phyloP scores from a whole-genome alignment of 1,284 basidiomycete genomes.

The Apiotrichum veenhuisii region DNA sequence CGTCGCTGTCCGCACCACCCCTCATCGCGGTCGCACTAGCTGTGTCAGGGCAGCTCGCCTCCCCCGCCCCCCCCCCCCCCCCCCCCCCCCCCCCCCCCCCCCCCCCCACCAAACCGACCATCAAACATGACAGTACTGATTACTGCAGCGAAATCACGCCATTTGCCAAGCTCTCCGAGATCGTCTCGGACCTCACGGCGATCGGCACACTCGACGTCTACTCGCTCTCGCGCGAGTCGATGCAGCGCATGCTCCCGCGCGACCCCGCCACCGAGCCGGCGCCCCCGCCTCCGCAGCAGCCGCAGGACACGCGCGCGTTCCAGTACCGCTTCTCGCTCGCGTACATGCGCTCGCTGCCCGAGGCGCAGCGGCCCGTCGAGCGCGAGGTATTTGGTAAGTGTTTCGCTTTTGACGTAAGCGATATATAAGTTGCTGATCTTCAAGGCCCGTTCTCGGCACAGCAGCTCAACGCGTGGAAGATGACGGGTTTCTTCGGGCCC shows the following conservation, averaged over 20 bases:
- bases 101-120: no score
- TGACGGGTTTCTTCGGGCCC: constrained; percentile 47
- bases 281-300: constrained; percentile 6
- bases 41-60: no score
- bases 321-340: constrained; percentile 50
- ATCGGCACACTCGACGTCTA: constrained; percentile 50
- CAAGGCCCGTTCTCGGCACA: constrained; percentile 45
- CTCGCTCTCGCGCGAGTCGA: constrained; percentile 47
- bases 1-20: no score
- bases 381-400: constrained; percentile 48
- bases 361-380: constrained; percentile 47
- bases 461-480: constrained; percentile 42
- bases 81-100: no score
- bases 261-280: constrained; percentile 5
- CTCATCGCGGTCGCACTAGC: no score
- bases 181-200: constrained; percentile 43
- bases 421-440: no score
- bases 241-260: constrained; percentile 48
- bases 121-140: no score
- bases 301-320: constrained; percentile 41
- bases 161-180: constrained; percentile 46
- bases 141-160: constrained; percentile 38
- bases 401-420: no score
- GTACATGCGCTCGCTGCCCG: constrained; percentile 44
- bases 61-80: no score